phyloP scores from a whole-genome alignment of 192 early-diverging fungal species.

The Backusella tarrabulga region DNA sequence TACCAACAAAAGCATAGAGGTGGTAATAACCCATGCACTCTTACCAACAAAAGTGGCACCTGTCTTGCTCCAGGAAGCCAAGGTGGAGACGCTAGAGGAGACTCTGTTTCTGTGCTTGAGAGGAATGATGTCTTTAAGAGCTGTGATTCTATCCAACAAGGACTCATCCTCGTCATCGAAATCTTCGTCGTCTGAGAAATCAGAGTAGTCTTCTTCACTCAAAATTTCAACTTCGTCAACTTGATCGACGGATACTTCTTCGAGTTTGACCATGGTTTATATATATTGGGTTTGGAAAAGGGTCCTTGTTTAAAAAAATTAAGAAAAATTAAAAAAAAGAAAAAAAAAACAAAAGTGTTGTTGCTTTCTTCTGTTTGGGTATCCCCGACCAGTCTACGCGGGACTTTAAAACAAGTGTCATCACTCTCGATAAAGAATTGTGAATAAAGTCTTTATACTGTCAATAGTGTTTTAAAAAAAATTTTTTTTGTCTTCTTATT shows the following conservation, averaged over 20 bases:
- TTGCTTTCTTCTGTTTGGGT: too few species aligned
- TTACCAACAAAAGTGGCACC: conserved; percentile 72
- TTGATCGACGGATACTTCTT: conserved; percentile 46
- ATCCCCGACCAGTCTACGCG: background rate
- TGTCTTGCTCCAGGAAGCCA: conserved; percentile 57
- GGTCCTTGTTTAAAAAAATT: conserved; percentile 12
- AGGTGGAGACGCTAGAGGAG: conserved; percentile 50
- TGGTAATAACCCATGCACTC: conserved; percentile 87
- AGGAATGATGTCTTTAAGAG: conserved; percentile 88
- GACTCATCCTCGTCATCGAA: conserved; percentile 78
- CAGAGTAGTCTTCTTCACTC: conserved; percentile 51
- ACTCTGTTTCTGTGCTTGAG: conserved; percentile 67
- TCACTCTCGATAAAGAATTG: too few species aligned
- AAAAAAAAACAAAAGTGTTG: background rate
- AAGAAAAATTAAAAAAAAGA: background rate
- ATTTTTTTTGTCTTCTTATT: too few species aligned
- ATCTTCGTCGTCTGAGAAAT: conserved; percentile 61
- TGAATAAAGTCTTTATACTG: too few species aligned
- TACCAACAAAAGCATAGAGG: conserved; percentile 77
- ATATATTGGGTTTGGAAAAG: background rate
- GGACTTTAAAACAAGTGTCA: too few species aligned
- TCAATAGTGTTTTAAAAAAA: too few species aligned
- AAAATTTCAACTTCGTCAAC: conserved; percentile 47
- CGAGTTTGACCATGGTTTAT: conserved; percentile 47
- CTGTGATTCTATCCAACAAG: conserved; percentile 75